Evolutionary conservation across 306 rosid genomes (phyloP).

Genomic region (Dryas octopetala): DNA sequence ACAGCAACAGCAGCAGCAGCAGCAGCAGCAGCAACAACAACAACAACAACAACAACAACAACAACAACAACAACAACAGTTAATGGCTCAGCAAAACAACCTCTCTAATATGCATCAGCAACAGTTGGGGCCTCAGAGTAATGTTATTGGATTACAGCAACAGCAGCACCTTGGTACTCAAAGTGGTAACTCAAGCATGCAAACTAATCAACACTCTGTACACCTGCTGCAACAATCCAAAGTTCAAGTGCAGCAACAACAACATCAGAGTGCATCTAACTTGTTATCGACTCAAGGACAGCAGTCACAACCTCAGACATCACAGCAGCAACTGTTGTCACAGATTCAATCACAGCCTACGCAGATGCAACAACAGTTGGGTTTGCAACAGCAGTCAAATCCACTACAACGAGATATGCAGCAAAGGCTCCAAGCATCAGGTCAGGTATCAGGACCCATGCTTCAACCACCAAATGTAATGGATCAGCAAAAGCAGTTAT

Average conservation of each 20-base stretch:
- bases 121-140: slow-evolving; percentile 67
- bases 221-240: slow-evolving; percentile 75
- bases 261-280: slow-evolving; percentile 57
- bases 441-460: slow-evolving; percentile 57
- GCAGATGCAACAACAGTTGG: slow-evolving; percentile 73
- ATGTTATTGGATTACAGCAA: slow-evolving; percentile 65
- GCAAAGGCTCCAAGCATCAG: slow-evolving; percentile 70
- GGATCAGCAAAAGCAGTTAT: slow-evolving; percentile 78
- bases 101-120: slow-evolving; percentile 73
- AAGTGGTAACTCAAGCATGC: slow-evolving; percentile 70
- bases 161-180: slow-evolving; percentile 69
- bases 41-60: slow-evolving; percentile 52
- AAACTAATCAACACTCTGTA: slow-evolving; percentile 63
- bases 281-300: slow-evolving; percentile 64
- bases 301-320: slow-evolving; percentile 61
- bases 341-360: slow-evolving; percentile 75
- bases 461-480: slow-evolving; percentile 67
- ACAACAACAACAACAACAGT: slow-evolving; percentile 43
- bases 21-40: slow-evolving; percentile 35
- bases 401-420: slow-evolving; percentile 70
- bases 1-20: slow-evolving; percentile 44
- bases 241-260: slow-evolving; percentile 64
- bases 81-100: slow-evolving; percentile 71
- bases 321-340: slow-evolving; percentile 71
- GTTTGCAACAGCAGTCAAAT: slow-evolving; percentile 75